Percentiles rank a stretch among this genome's conserved stretches.
These are phyloP conservation scores for Astrocystis sublimbata DNA, from an alignment of 495 filamentous ascomycete species.

Conservation along the genomic window DNA sequence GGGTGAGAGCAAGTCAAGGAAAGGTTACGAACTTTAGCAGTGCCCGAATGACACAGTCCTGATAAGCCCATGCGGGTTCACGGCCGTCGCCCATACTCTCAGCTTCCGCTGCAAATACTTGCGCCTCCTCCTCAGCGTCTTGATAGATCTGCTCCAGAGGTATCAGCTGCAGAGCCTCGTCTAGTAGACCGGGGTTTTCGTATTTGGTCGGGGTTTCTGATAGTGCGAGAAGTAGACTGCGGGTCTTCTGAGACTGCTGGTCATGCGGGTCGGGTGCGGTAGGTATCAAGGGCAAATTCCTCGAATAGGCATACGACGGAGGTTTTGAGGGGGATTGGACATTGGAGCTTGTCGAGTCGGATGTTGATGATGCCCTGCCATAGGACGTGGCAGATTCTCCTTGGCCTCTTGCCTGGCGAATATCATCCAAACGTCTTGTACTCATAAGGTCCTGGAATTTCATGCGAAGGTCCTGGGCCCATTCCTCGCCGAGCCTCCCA, in stretches of 20 bases:
- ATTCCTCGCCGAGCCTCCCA: constrained; percentile 42
- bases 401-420: constrained; percentile 54
- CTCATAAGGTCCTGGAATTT: constrained; percentile 79
- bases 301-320: constrained; percentile 65
- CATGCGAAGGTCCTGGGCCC: constrained; percentile 52
- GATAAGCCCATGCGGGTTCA: constrained; percentile 94
- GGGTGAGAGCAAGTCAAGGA: background rate
- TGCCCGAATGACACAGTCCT: constrained; percentile 93
- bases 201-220: constrained; percentile 87
- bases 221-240: constrained; percentile 76
- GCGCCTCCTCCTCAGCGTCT: constrained; percentile 89
- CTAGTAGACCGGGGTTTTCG: constrained; percentile 93
- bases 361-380: constrained; percentile 45
- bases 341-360: constrained; percentile 28
- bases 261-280: constrained; percentile 69
- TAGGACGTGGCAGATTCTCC: constrained; percentile 39
- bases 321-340: constrained; percentile 42
- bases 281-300: constrained; percentile 79
- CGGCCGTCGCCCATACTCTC: constrained; percentile 74
- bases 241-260: constrained; percentile 73
- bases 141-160: constrained; percentile 91
- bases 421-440: constrained; percentile 74
- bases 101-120: constrained; percentile 83
- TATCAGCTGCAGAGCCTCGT: constrained; percentile 84
- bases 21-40: constrained; percentile 70